Conservation (phyloP, 495 filamentous ascomycete genomes). For the Neurospora sp. region DNA sequence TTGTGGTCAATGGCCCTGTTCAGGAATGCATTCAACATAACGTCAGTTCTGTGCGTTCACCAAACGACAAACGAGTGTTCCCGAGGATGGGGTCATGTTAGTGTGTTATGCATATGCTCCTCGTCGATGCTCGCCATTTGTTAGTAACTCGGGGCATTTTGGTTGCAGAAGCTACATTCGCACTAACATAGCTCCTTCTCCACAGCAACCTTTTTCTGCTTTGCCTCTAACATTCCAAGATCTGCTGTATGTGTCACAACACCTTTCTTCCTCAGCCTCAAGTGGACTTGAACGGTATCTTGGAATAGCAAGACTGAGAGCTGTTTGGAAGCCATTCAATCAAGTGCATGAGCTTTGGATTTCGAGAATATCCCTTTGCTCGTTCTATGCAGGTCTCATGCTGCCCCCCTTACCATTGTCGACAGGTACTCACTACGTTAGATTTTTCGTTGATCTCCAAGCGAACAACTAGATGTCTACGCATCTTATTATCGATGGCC, state of each 20-base stretch:
- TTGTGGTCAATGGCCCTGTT: background rate
- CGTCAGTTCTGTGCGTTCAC: background rate
- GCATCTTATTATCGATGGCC: background rate
- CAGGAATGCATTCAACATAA: background rate
- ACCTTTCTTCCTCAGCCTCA: background rate
- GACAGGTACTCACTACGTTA: background rate
- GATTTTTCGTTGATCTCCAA: background rate
- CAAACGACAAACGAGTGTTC: background rate
- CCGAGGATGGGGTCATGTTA: background rate
- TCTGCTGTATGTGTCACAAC: background rate
- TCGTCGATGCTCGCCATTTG: background rate
- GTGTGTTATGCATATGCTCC: background rate
- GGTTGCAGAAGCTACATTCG: background rate
- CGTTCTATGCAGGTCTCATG: background rate
- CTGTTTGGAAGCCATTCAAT: background rate
- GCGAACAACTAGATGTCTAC: background rate
- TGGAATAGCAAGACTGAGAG: background rate
- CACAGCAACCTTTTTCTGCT: background rate
- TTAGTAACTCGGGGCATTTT: background rate
- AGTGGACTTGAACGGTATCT: background rate
- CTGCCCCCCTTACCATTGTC: background rate
- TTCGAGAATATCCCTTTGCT: background rate
- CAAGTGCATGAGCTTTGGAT: background rate
- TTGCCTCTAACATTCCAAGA: background rate
- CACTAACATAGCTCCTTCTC: background rate